phyloP scores from a whole-genome alignment of 805 yeast species.

The Suhomyces sp. region DNA sequence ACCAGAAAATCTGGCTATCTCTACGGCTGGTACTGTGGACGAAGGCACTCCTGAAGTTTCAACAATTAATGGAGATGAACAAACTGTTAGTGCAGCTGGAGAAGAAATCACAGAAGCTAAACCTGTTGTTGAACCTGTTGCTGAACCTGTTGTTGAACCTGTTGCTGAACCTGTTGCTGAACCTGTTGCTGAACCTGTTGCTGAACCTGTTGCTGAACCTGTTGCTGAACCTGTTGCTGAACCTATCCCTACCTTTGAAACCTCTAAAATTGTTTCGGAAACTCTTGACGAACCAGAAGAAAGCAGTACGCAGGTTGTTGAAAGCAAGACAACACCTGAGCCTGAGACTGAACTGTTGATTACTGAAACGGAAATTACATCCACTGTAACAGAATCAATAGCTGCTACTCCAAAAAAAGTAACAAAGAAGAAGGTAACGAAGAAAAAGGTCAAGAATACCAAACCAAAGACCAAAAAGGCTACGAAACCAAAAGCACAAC shows the following conservation, averaged over 20 bases:
- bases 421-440: neutral
- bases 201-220: constrained; percentile 8
- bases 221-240: constrained; percentile 5
- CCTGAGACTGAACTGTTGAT: constrained; percentile 1
- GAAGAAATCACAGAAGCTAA: neutral
- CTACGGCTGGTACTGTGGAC: neutral
- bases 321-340: neutral
- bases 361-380: neutral
- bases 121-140: neutral
- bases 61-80: neutral
- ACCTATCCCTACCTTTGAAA: neutral
- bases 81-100: neutral
- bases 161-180: constrained; percentile 5
- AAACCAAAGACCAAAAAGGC: constrained; percentile 3
- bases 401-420: neutral
- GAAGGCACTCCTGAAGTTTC: neutral
- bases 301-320: neutral
- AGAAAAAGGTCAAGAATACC: constrained; percentile 1
- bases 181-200: constrained; percentile 2
- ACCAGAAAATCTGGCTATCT: neutral
- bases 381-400: neutral
- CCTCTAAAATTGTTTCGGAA: neutral
- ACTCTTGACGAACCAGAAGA: constrained; percentile 3
- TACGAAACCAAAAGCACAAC: neutral
- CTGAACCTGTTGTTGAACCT: constrained; percentile 6